These are phyloP conservation scores for Penicillium polonicum DNA, from an alignment of 2,329 filamentous ascomycete genomes.

Conservation along the genomic window DNA sequence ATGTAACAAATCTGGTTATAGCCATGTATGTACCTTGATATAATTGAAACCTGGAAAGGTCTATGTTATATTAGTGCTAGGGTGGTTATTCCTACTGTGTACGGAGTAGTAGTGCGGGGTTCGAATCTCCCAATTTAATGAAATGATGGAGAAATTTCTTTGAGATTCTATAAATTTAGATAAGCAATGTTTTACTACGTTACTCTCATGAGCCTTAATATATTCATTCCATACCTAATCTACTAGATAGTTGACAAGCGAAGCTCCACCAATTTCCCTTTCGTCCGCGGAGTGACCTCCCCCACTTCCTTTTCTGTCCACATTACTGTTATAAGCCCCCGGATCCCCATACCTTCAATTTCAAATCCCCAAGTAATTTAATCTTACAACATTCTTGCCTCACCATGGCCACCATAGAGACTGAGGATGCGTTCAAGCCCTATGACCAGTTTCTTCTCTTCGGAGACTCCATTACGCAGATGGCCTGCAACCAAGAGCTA, in stretches of 20 bases:
- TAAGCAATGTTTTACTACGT: background rate
- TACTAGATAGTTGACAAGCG: background rate
- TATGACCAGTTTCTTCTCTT: conserved; percentile 80
- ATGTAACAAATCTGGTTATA: background rate
- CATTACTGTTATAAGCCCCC: background rate
- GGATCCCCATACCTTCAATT: background rate
- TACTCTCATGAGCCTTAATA: background rate
- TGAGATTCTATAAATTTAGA: background rate
- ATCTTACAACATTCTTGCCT: background rate
- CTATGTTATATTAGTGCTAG: background rate
- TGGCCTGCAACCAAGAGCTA: conserved; percentile 57
- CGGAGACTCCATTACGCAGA: conserved; percentile 84
- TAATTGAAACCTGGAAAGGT: background rate
- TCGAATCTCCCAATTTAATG: background rate
- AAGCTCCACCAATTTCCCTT: conserved; percentile 14
- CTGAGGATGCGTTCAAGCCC: conserved; percentile 32
- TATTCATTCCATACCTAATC: background rate
- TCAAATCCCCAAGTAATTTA: background rate
- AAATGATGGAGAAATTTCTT: conserved; percentile 1
- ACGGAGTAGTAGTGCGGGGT: background rate
- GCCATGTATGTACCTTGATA: background rate
- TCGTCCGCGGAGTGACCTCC: conserved; percentile 14
- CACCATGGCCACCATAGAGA: background rate
- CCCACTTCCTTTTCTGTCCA: background rate
- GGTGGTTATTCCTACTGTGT: background rate